These are phyloP conservation scores for Penicillium tannophilum DNA, from an alignment of 495 filamentous ascomycete genomes.

Conservation along the genomic window DNA sequence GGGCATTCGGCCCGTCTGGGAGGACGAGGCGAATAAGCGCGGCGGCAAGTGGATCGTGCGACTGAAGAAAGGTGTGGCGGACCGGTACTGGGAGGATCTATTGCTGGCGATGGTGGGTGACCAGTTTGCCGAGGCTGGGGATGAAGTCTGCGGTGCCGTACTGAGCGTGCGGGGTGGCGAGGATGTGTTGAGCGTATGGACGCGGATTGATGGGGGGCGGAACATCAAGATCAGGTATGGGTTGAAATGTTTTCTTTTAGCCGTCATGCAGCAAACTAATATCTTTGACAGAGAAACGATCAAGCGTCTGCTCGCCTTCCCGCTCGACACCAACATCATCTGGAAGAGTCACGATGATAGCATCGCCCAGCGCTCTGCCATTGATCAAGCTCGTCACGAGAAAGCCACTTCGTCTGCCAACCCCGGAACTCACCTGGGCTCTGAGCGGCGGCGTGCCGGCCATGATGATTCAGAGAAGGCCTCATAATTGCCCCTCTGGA, in stretches of 20 bases:
- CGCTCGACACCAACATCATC: slow-evolving; percentile 83
- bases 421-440: slow-evolving; percentile 36
- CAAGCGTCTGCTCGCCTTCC: slow-evolving; percentile 82
- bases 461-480: slow-evolving; percentile 53
- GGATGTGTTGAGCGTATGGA: slow-evolving; percentile 98
- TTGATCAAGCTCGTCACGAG: slow-evolving; percentile 81
- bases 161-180: slow-evolving; percentile 93
- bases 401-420: slow-evolving; percentile 47
- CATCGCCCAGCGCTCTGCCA: slow-evolving; percentile 77
- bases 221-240: slow-evolving; percentile 95
- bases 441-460: slow-evolving; percentile 48
- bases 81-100: slow-evolving; percentile 97
- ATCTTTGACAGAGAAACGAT: slow-evolving; percentile 73
- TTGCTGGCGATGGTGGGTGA: slow-evolving; percentile 89
- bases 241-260: background rate
- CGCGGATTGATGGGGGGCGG: slow-evolving; percentile 83
- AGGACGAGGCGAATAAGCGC: slow-evolving; percentile 93
- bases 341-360: slow-evolving; percentile 91
- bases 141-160: slow-evolving; percentile 93
- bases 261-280: background rate
- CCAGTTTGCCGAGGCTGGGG: slow-evolving; percentile 89
- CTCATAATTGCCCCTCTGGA: slow-evolving; percentile 30
- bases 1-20: slow-evolving; percentile 96
- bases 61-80: slow-evolving; percentile 93
- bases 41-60: slow-evolving; percentile 97